phyloP scores from a whole-genome alignment of 2,329 filamentous ascomycete genomes.

The Cladosporium sp. region DNA sequence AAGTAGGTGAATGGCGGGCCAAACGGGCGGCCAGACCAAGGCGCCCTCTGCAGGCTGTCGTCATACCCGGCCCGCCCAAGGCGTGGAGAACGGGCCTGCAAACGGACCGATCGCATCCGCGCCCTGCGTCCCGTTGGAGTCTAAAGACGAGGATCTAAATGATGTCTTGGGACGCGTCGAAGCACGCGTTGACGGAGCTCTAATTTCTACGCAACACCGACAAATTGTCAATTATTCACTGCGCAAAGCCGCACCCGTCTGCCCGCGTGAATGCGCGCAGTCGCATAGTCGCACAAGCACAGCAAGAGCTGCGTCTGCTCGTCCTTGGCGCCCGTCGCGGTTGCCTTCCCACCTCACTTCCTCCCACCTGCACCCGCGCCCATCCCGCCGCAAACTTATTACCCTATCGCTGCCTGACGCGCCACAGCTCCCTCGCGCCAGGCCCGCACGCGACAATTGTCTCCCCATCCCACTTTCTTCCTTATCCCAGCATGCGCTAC shows the following conservation, averaged over 20 bases:
- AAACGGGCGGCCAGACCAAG: no score
- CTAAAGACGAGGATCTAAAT: neutral
- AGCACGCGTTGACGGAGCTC: neutral
- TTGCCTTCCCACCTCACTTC: neutral
- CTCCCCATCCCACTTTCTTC: neutral
- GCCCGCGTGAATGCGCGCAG: neutral
- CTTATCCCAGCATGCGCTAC: constrained; percentile 10
- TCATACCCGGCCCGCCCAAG: no score
- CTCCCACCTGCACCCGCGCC: neutral
- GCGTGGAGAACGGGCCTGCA: neutral
- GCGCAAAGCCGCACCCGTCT: no score
- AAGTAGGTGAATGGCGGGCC: no score
- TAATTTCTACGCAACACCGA: no score
- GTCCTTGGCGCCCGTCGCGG: neutral
- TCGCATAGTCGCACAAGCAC: neutral
- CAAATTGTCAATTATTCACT: neutral
- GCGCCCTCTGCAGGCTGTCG: no score
- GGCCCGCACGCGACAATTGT: neutral
- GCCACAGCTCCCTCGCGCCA: no score
- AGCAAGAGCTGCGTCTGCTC: neutral
- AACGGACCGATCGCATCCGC: neutral
- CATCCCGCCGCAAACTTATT: neutral
- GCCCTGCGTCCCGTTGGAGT: no score
- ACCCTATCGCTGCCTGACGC: neutral
- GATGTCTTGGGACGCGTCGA: neutral